Evolutionary conservation across 75 land plant species (phyloP).

Genomic region (Cupressus sempervirens): DNA sequence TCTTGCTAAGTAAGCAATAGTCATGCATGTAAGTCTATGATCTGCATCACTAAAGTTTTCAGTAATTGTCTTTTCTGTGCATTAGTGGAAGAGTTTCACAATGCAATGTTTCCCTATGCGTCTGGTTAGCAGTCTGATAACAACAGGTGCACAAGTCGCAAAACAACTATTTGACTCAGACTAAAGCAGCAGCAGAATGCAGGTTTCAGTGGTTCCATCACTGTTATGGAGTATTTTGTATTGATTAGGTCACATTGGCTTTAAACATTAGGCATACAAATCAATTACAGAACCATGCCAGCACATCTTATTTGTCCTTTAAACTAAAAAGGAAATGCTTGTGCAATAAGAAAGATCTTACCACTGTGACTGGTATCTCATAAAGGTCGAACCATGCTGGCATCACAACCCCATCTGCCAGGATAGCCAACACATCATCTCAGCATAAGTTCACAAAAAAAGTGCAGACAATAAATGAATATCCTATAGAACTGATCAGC

Average conservation of each 20-base stretch:
- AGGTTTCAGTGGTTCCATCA: background rate
- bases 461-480: background rate
- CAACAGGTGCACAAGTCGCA: no score
- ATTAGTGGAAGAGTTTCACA: background rate
- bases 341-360: conserved; percentile 36
- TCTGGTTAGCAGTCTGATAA: background rate
- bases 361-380: conserved; percentile 79
- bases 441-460: background rate
- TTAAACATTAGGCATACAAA: background rate
- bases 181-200: background rate
- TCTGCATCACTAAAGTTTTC: background rate
- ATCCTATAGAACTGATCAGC: background rate
- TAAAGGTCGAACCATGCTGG: conserved; percentile 91
- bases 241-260: background rate
- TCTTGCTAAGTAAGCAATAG: background rate
- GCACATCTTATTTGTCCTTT: background rate
- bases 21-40: background rate
- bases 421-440: conserved; percentile 1
- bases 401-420: conserved; percentile 74
- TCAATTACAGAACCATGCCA: background rate
- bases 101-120: background rate
- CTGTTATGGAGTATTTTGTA: background rate
- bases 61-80: background rate
- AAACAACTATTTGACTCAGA: background rate
- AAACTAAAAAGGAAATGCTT: background rate